Conservation (phyloP, 2,329 filamentous ascomycete genomes). For the Metarhizium album region DNA sequence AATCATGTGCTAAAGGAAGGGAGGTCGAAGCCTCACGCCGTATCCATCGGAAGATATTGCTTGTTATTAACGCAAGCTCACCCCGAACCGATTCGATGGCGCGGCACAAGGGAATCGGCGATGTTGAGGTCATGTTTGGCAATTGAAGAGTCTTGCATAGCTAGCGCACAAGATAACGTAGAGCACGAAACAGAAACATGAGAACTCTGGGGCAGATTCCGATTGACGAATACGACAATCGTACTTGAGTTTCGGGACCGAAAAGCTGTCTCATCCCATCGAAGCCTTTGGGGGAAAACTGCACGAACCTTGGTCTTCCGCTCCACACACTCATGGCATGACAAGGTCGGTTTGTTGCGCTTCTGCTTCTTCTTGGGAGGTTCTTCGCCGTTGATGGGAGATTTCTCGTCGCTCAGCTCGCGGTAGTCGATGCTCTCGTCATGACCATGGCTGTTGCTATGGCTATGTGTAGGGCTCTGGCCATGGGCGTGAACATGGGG, state of each 20-base stretch:
- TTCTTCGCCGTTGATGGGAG: slow-evolving; percentile 19
- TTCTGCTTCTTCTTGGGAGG: slow-evolving; percentile 64
- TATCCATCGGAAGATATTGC: too few species aligned
- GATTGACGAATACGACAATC: neutral
- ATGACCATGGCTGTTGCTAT: slow-evolving; percentile 2
- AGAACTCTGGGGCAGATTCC: neutral
- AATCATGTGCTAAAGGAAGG: too few species aligned
- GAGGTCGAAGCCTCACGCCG: too few species aligned
- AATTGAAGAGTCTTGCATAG: neutral
- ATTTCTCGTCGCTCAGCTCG: slow-evolving; percentile 5
- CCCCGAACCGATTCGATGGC: neutral
- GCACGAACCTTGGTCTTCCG: slow-evolving; percentile 64
- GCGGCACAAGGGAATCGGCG: slow-evolving; percentile 1
- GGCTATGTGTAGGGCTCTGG: neutral
- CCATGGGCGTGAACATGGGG: neutral
- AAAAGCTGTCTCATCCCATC: too few species aligned
- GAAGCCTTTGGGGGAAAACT: neutral
- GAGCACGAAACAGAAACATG: neutral
- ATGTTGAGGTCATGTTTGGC: neutral
- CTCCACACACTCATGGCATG: slow-evolving; percentile 71
- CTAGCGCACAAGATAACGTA: neutral
- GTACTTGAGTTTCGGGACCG: too few species aligned
- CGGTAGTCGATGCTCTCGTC: slow-evolving; percentile 9
- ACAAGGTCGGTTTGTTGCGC: slow-evolving; percentile 73
- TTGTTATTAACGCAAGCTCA: neutral